Percentiles rank a stretch among this genome's conserved stretches.
Evolutionary conservation across 1,139 yeast genomes (phyloP).

Genomic region (Kodamaea sp.): DNA sequence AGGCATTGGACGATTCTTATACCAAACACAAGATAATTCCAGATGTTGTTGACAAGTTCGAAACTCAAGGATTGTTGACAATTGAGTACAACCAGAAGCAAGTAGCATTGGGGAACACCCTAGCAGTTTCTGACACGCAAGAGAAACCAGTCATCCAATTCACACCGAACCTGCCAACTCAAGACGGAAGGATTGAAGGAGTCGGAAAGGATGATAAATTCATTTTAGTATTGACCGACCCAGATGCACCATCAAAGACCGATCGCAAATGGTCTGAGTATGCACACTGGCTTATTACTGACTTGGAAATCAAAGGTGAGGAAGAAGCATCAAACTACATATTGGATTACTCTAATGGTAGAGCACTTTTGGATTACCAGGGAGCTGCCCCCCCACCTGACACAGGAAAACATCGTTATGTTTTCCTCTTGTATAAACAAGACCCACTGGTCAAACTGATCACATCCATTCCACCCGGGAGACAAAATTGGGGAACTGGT

Average conservation of each 20-base stretch:
- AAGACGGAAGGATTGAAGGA: constrained; percentile 37
- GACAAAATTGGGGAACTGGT: constrained; percentile 87
- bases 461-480: constrained; percentile 43
- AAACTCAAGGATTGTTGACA: constrained; percentile 47
- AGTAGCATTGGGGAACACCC: constrained; percentile 79
- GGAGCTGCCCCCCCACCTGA: constrained; percentile 88
- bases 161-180: constrained; percentile 50
- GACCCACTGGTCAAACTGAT: constrained; percentile 36
- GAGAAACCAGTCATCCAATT: constrained; percentile 63
- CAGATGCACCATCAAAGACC: constrained; percentile 85
- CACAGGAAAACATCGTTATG: constrained; percentile 83
- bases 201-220: constrained; percentile 55
- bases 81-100: constrained; percentile 55
- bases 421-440: constrained; percentile 72
- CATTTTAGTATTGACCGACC: constrained; percentile 82
- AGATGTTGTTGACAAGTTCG: constrained; percentile 55
- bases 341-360: constrained; percentile 41
- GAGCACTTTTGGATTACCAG: constrained; percentile 45
- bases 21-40: constrained; percentile 63
- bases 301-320: constrained; percentile 49
- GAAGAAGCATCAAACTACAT: constrained; percentile 32
- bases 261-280: constrained; percentile 90
- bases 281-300: constrained; percentile 73
- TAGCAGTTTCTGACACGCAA: constrained; percentile 68
- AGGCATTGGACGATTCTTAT: constrained; percentile 62